phyloP scores from a whole-genome alignment of 805 yeast genomes.

The Wickerhamomyces alni region DNA sequence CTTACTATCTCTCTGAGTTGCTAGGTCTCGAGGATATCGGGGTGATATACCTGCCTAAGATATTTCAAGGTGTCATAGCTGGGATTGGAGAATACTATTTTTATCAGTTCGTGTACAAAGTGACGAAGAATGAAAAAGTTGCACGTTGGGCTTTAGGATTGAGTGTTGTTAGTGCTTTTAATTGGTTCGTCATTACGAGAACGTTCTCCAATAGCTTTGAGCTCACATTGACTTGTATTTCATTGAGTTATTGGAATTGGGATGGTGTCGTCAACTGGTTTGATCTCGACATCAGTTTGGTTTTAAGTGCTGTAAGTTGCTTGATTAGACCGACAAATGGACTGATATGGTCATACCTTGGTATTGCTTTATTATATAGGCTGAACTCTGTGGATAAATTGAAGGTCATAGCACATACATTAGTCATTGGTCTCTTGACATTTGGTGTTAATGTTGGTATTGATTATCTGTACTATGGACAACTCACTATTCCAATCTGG shows the following conservation, averaged over 20 bases:
- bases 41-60: conserved; percentile 52
- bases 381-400: conserved; percentile 6
- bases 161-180: conserved; percentile 65
- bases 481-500: conserved; percentile 52
- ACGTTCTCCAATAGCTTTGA: conserved; percentile 86
- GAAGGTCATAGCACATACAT: conserved; percentile 17
- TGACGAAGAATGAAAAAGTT: conserved; percentile 26
- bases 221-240: conserved; percentile 59
- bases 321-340: conserved; percentile 82
- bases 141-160: conserved; percentile 40
- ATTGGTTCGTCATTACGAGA: conserved; percentile 75
- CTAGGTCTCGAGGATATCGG: conserved; percentile 31
- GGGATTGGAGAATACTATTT: conserved; percentile 64
- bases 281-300: conserved; percentile 32
- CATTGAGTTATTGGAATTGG: conserved; percentile 73
- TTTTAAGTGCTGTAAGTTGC: conserved; percentile 55
- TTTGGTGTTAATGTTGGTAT: conserved; percentile 34
- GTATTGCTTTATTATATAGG: conserved; percentile 23
- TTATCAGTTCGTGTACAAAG: conserved; percentile 38
- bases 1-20: conserved; percentile 29
- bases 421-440: conserved; percentile 21
- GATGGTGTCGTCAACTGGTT: conserved; percentile 18
- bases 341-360: conserved; percentile 67
- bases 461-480: conserved; percentile 58
- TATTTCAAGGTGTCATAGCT: conserved; percentile 64